Percentiles rank a stretch among this genome's conserved stretches.
phyloP scores from a whole-genome alignment of 1,139 yeast species.

The Meyerozyma athensensis region DNA sequence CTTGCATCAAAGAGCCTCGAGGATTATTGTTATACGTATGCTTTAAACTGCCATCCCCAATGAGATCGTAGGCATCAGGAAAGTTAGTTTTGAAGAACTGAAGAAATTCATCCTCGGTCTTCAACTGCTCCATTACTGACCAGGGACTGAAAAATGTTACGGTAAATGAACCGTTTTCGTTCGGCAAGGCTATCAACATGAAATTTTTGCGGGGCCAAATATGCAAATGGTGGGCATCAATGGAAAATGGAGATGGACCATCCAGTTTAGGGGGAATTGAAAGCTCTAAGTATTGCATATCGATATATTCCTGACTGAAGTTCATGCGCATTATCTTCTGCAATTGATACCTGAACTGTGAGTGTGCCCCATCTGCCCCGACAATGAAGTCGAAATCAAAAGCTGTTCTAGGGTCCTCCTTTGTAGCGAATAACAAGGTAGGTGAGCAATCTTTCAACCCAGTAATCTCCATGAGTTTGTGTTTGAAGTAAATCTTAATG shows the following conservation, averaged over 20 bases:
- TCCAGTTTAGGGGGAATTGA: conserved; percentile 56
- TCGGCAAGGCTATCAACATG: conserved; percentile 90
- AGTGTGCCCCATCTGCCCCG: conserved; percentile 87
- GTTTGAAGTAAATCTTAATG: conserved; percentile 50
- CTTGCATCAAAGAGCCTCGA: conserved; percentile 69
- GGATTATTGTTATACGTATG: conserved; percentile 59
- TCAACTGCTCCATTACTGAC: conserved; percentile 52
- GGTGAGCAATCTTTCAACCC: conserved; percentile 22
- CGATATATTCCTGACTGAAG: conserved; percentile 71
- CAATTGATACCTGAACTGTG: conserved; percentile 66
- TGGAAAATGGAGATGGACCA: conserved; percentile 29
- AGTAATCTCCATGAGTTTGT: conserved; percentile 46
- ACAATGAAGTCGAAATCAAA: conserved; percentile 54
- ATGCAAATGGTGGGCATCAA: conserved; percentile 77
- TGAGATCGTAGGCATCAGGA: conserved; percentile 67
- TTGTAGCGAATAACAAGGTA: conserved; percentile 19
- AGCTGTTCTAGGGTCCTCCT: conserved; percentile 12
- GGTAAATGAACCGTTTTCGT: conserved; percentile 81
- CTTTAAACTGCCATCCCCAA: conserved; percentile 55
- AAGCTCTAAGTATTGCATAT: conserved; percentile 78
- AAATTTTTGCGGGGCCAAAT: conserved; percentile 88
- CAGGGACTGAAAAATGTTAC: conserved; percentile 87
- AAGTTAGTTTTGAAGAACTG: conserved; percentile 58
- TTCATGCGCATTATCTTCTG: conserved; percentile 69
- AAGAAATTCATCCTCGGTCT: conserved; percentile 36